A percentile compares a stretch with the other conserved stretches of the same genome.
phyloP scores from a whole-genome alignment of 2,329 filamentous ascomycete species.

The Clonostachys chloroleuca region DNA sequence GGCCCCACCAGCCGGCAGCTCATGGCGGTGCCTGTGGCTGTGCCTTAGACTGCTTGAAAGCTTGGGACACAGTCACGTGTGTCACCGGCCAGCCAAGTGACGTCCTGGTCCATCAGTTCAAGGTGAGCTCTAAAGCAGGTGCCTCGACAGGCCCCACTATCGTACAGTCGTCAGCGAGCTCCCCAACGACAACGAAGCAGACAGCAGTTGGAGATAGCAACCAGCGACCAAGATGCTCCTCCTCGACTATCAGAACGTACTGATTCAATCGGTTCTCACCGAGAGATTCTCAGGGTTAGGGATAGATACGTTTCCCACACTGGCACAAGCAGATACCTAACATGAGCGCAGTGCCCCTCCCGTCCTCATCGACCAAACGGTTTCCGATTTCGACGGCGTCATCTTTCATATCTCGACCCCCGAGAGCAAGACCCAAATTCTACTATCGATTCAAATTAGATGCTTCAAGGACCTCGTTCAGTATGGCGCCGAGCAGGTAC shows the following conservation, averaged over 20 bases:
- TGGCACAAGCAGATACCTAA: conserved; percentile 17
- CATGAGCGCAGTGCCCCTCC: conserved; percentile 66
- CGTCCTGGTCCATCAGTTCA: conserved; percentile 7
- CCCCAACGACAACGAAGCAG: conserved; percentile 13
- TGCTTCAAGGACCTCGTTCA: conserved; percentile 90
- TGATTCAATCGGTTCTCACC: conserved; percentile 93
- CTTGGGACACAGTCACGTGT: conserved; percentile 22
- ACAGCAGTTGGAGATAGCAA: conserved; percentile 3
- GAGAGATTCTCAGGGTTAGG: conserved; percentile 86
- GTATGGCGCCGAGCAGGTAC: conserved; percentile 87
- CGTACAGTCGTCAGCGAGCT: conserved; percentile 31
- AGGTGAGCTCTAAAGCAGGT: too few species aligned
- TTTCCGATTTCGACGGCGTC: conserved; percentile 98
- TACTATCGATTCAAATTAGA: conserved; percentile 90
- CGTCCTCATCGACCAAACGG: conserved; percentile 91
- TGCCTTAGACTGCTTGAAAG: too few species aligned
- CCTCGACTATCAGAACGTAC: conserved; percentile 97
- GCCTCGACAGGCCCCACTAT: conserved; percentile 14
- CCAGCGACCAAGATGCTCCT: conserved; percentile 66
- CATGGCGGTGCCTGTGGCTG: too few species aligned
- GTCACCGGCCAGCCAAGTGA: conserved; percentile 8
- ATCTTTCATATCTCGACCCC: conserved; percentile 98
- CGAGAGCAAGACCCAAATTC: conserved; percentile 87
- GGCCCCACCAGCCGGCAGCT: too few species aligned
- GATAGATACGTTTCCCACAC: neutral